Evolutionary conservation across 2,329 filamentous ascomycete genomes (phyloP).

Genomic region (Colletotrichum limetticola): DNA sequence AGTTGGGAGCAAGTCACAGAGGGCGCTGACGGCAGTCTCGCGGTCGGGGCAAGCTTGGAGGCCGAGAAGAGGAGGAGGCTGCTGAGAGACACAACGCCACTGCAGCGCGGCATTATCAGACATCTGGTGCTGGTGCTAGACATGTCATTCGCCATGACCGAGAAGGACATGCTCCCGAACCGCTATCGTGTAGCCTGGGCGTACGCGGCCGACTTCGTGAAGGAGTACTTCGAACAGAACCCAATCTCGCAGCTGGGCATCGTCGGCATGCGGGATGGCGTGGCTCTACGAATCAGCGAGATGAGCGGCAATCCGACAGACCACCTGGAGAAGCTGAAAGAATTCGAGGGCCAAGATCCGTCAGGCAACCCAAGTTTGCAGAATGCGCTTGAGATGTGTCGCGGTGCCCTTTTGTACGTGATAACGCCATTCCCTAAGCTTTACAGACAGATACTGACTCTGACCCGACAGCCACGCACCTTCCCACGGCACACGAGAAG

Average conservation of each 20-base stretch:
- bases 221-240: constrained; percentile 98
- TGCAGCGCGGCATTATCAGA: constrained; percentile 97
- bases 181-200: constrained; percentile 84
- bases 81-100: constrained; percentile 90
- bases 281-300: constrained; percentile 87
- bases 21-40: constrained; percentile 81
- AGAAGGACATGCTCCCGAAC: constrained; percentile 93
- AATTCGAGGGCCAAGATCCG: constrained; percentile 73
- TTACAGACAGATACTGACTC: constrained; percentile 24
- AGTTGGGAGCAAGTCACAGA: constrained; percentile 82
- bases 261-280: constrained; percentile 91
- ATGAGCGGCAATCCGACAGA: constrained; percentile 92
- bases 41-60: constrained; percentile 80
- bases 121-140: constrained; percentile 92
- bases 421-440: neutral
- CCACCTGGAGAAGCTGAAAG: constrained; percentile 81
- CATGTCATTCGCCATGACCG: constrained; percentile 91
- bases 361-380: constrained; percentile 85
- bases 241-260: constrained; percentile 96
- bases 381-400: constrained; percentile 95
- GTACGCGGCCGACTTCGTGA: constrained; percentile 87
- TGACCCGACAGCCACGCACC: constrained; percentile 77
- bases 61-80: constrained; percentile 84
- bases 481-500: constrained; percentile 91
- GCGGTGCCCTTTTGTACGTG: constrained; percentile 84